phyloP scores from a whole-genome alignment of 306 rosid species.

The Lagenaria siceraria region DNA sequence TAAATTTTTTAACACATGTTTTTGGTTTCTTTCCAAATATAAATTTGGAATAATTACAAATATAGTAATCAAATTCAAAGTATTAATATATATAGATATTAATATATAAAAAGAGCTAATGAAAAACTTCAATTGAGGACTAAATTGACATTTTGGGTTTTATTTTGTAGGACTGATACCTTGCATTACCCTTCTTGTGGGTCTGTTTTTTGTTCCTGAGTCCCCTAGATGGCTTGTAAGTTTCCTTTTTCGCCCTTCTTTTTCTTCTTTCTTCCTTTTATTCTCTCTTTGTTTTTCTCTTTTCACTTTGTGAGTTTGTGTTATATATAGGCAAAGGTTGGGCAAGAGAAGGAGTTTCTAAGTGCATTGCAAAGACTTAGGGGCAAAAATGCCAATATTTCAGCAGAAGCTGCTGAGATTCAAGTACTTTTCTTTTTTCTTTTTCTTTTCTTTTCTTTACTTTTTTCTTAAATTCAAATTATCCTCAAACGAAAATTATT shows the following conservation, averaged over 20 bases:
- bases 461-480: too few species aligned
- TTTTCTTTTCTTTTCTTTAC: background rate
- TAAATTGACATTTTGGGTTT: background rate
- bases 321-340: slow-evolving; percentile 30
- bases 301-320: background rate
- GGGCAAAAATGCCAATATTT: slow-evolving; percentile 25
- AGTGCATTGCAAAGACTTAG: slow-evolving; percentile 23
- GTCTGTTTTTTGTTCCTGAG: slow-evolving; percentile 28
- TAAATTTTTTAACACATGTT: too few species aligned
- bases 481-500: too few species aligned
- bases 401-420: slow-evolving; percentile 15
- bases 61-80: too few species aligned
- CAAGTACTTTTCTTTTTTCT: slow-evolving; percentile 5
- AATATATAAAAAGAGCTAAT: too few species aligned
- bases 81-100: too few species aligned
- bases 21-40: too few species aligned
- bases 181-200: slow-evolving; percentile 36
- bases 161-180: slow-evolving; percentile 52
- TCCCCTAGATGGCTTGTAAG: slow-evolving; percentile 46
- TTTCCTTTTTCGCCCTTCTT: background rate
- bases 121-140: background rate
- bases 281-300: too few species aligned
- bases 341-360: slow-evolving; percentile 26
- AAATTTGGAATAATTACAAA: too few species aligned
- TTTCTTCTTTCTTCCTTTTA: too few species aligned